Base-by-base conservation (phyloP, 2,329 filamentous ascomycete genomes). In the Trichoderma hamatum region DNA sequence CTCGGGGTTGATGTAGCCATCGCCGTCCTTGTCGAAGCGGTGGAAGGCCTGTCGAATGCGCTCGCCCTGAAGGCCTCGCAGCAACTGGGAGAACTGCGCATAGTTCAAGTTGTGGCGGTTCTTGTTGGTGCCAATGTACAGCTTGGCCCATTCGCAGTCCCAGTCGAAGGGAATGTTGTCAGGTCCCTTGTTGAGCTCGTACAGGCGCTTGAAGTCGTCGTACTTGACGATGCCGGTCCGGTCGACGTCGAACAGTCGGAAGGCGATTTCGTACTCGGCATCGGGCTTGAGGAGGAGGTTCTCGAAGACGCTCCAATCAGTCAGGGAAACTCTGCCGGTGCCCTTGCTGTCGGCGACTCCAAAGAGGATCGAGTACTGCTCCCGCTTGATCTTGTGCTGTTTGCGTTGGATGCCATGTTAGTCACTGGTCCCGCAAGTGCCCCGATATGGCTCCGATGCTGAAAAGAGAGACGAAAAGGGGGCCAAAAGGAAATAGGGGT, bases 221-320 rank as follows among this genome's bases (percentile, higher is more conserved):
- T 95, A 97, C 79, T 94, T 95, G 76, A 99, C 93, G 60, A 87
- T 87, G 71, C 96, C 96, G 24, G 89, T 92, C 71, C 92, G 88
- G 63, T 95, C 90, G 75, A 93, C 86, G 78, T 98, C 95, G 81
- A 99, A 99, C 67, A 99, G 87, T 75, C 96, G 92, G 83, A 98
- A 99, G 19, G 96, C 95, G 75, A 99, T 97, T 81, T 98, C 94
- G 82, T 99, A 99, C 83, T 99, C 96, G 79, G 96, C 96, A 78
- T 98, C 96, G 71, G 96, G 92, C 82, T 97, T 98, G 74, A 87
- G 86, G 70, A 99, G 89, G 72, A 99, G 88, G 83, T 97, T 96
- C 83, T 97, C 93, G 81, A 98, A 99, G 72, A 92, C 91, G 58
- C 88, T 89, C 94, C 95, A 99, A 82, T 99, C 96, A 70, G 89